Evolutionary conservation across 441 rosid species (phyloP), one percentile per base, ranked within the genome.

Genomic region (Croton laevigatus): DNA sequence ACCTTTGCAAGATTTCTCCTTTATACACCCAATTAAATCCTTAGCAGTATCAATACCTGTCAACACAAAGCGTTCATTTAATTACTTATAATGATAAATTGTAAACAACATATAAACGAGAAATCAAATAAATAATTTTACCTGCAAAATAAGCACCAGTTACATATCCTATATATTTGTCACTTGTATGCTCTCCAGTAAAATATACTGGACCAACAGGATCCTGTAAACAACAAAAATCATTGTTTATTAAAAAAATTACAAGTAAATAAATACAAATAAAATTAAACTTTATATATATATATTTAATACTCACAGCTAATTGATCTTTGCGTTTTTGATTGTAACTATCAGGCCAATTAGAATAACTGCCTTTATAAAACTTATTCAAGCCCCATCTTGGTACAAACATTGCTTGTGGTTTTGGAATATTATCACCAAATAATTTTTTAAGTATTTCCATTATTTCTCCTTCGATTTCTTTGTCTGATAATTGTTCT

Each of bases 81-180:
- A 27, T 40, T 40, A 16, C 5, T 51, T 51, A 51, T 27, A 14
- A 20, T 11, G 10, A 23, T 1, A 54, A 20, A 27, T 27, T 27
- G 32, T 27, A 27, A 27, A 27, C 32, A 54, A 0, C 11, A 20
- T 22, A 3, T 53, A 8, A 53, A 11, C 3, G 12, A 22, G 14
- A 23, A 11, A 22, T 46, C 3, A 12, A 46, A 46, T 11, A 46
- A 46, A 46, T 2, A 8, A 46, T 11, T 46, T 3, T 46, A 82
- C 86, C 84, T 61, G 84, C 69, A 40, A 65, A 71, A 65, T 83
- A 80, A 64, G 79, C 81, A 11, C 81, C 82, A 19, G 77, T 72
- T 5, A 66, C 81, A 63, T 73, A 76, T 55, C 82, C 82, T 1
- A 74, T 38, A 27, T 78, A 78, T 57, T 27, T 73, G 11, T 68